Evolutionary conservation across 148 eudicot genomes (phyloP).

Genomic region (Dianthus caryophyllus): DNA sequence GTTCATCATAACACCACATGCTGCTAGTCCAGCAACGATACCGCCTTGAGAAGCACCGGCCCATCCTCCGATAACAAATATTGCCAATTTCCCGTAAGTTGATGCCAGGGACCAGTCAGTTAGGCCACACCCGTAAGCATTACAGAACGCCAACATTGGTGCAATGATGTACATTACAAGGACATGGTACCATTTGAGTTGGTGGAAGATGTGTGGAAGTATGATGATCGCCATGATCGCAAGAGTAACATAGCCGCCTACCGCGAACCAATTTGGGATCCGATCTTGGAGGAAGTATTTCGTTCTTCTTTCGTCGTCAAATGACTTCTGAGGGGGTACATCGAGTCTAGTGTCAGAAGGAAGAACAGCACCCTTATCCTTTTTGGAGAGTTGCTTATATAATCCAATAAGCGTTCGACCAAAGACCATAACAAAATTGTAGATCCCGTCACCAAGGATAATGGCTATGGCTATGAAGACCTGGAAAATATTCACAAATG

Average conservation of each 20-base stretch:
- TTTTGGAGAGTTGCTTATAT: constrained; percentile 38
- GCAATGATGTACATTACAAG: constrained; percentile 67
- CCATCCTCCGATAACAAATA: constrained; percentile 75
- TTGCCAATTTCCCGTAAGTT: constrained; percentile 73
- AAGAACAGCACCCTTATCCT: constrained; percentile 31
- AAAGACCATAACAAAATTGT: constrained; percentile 74
- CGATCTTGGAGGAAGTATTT: constrained; percentile 66
- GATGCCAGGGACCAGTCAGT: constrained; percentile 86
- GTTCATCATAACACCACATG: constrained; percentile 90
- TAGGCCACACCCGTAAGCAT: constrained; percentile 83
- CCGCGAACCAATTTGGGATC: constrained; percentile 70
- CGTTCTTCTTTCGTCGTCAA: constrained; percentile 61
- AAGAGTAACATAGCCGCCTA: constrained; percentile 45
- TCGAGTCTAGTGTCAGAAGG: constrained; percentile 21
- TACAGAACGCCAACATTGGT: constrained; percentile 74
- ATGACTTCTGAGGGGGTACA: constrained; percentile 29
- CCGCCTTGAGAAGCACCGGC: constrained; percentile 66
- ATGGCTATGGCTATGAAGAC: constrained; percentile 75
- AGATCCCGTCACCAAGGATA: constrained; percentile 88
- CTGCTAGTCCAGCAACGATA: constrained; percentile 73
- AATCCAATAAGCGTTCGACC: constrained; percentile 46
- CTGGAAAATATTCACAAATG: constrained; percentile 24
- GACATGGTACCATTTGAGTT: constrained; percentile 76
- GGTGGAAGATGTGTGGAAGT: constrained; percentile 71
- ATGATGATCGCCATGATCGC: constrained; percentile 46